Evolutionary conservation across 306 rosid species (phyloP), one percentile per base, ranked within the genome.

Genomic region (Crataegus laevigata): DNA sequence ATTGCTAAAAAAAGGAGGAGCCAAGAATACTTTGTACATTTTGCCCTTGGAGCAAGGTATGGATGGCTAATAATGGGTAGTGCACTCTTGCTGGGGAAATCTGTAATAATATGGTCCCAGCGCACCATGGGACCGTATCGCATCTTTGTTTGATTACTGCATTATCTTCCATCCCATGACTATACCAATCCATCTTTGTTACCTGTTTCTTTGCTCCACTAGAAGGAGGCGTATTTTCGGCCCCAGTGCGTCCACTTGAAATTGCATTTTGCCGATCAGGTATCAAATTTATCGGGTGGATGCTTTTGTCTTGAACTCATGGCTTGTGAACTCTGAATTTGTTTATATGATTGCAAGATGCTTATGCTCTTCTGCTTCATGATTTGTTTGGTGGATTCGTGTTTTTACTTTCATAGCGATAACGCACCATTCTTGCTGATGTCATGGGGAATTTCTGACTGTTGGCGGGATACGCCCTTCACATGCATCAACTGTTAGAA

Each of bases 31-130:
- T 79, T 17, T 84, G 84, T 84, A 80, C 82, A 83, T 84, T 83
- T 87, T 81, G 74, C 78, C 80, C 79, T 61, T 74, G 68, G 81
- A 78, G 80, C 81, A 80, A 70, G 89, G 84, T 80, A 70, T 50
- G 82, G 87, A 70, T 61, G 72, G 57, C 73, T 77, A 64, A 69
- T 74, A 42, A 42, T 74, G 66, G 84, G 58, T 82, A 66, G 77
- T 79, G 80, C 81, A 74, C 76, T 78, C 81, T 70, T 40, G 73
- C 72, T 61, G 83, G 78, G 57, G 82, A 84, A 70, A 85, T 40
- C 73, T 76, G 85, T 82, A 83, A 85, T 80, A 79, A 78, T 74
- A 75, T 55, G 77, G 81, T 78, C 21, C 82, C 79, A 18, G 77
- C 68, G 74, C 82, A 32, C 68, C 80, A 24, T 42, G 64, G 80